These are phyloP conservation scores for Jaapia argillacea DNA, from an alignment of 768 basidiomycete genomes.

Conservation along the genomic window DNA sequence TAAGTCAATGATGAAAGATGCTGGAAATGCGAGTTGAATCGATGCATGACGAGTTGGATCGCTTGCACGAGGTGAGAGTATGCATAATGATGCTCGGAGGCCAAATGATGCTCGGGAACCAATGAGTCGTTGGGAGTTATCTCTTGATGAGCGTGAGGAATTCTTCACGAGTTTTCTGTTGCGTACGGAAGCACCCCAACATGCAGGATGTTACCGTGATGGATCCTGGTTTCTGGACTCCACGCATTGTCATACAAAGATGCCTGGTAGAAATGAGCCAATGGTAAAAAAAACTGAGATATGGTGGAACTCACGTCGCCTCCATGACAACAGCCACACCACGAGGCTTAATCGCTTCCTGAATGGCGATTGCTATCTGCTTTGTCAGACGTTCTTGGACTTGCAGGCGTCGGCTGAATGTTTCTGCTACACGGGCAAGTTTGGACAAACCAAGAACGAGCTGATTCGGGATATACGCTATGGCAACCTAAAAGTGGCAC, in stretches of 20 bases:
- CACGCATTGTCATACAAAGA: slow-evolving; percentile 99
- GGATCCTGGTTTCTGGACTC: slow-evolving; percentile 96
- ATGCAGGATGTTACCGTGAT: slow-evolving; percentile 95
- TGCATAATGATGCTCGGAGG: no score
- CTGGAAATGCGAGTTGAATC: slow-evolving; percentile 37
- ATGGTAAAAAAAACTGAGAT: slow-evolving; percentile 4
- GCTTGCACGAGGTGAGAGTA: no score
- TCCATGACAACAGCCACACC: slow-evolving; percentile 99
- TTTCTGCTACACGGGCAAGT: slow-evolving; percentile 94
- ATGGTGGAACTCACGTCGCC: slow-evolving; percentile 63
- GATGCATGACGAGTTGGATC: no score
- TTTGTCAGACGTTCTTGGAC: slow-evolving; percentile 97
- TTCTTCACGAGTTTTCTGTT: slow-evolving; percentile 97
- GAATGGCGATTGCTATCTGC: slow-evolving; percentile 95
- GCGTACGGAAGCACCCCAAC: slow-evolving; percentile 97
- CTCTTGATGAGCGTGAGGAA: slow-evolving; percentile 80
- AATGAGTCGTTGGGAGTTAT: slow-evolving; percentile 1
- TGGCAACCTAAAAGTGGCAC: slow-evolving; percentile 66
- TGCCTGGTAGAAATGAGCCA: slow-evolving; percentile 46
- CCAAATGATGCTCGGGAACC: no score
- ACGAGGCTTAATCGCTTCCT: slow-evolving; percentile 95
- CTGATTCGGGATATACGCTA: slow-evolving; percentile 94
- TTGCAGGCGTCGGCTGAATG: slow-evolving; percentile 90
- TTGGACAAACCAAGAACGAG: slow-evolving; percentile 94
- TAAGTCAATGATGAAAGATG: slow-evolving; percentile 11